phyloP scores from a whole-genome alignment of 495 filamentous ascomycete genomes.

The Hypoxylon rickii region DNA sequence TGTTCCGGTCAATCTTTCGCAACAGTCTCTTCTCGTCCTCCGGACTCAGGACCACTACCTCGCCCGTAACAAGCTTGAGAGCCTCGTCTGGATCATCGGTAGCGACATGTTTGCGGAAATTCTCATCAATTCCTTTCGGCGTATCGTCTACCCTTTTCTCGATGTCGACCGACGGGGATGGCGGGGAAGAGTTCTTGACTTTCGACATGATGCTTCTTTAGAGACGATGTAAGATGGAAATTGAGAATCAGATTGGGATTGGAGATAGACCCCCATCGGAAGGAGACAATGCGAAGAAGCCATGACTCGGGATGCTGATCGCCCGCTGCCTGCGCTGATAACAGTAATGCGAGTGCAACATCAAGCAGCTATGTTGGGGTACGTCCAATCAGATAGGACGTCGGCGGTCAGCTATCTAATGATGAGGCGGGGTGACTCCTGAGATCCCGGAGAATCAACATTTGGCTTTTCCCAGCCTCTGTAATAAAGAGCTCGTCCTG shows the following conservation, averaged over 20 bases:
- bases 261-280: no score
- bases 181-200: slow-evolving; percentile 2
- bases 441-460: no score
- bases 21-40: slow-evolving; percentile 54
- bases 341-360: no score
- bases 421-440: no score
- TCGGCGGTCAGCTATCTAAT: no score
- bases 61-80: slow-evolving; percentile 36
- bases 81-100: slow-evolving; percentile 39
- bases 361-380: no score
- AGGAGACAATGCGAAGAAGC: no score
- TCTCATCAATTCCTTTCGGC: slow-evolving; percentile 4
- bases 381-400: no score
- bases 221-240: background rate
- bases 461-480: no score
- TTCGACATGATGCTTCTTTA: slow-evolving; percentile 18
- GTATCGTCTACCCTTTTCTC: slow-evolving; percentile 26
- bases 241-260: slow-evolving; percentile 1
- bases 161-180: slow-evolving; percentile 9
- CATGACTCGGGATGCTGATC: no score
- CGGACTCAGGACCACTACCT: slow-evolving; percentile 40
- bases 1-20: slow-evolving; percentile 61
- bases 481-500: no score
- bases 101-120: slow-evolving; percentile 24
- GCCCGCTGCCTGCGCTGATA: no score